Conservation (phyloP, 768 basidiomycete species). For the Psilocybe azurescens region DNA sequence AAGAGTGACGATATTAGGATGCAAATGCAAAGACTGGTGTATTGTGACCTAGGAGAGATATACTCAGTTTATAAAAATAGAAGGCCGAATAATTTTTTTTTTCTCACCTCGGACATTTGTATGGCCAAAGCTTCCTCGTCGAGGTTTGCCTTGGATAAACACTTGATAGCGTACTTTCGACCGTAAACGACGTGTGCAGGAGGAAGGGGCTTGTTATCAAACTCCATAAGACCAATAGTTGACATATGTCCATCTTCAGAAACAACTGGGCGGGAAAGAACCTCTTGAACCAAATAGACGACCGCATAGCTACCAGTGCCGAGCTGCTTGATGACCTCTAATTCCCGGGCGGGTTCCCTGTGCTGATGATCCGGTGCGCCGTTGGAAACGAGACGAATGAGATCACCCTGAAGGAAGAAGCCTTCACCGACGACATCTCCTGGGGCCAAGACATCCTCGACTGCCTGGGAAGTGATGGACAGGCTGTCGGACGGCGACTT, state of each 20-base stretch:
- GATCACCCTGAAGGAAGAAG: conserved; percentile 67
- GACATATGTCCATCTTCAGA: conserved; percentile 65
- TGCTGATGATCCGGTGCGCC: conserved; percentile 37
- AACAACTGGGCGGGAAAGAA: conserved; percentile 51
- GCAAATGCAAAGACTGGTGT: conserved; percentile 89
- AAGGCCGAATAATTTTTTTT: conserved; percentile 14
- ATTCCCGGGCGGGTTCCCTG: conserved; percentile 62
- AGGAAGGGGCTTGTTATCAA: conserved; percentile 43
- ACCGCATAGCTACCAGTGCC: conserved; percentile 93
- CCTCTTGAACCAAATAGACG: conserved; percentile 89
- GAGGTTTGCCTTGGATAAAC: conserved; percentile 92
- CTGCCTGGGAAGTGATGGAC: conserved; percentile 42
- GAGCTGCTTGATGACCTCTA: conserved; percentile 85
- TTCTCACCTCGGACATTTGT: conserved; percentile 86
- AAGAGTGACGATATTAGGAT: conserved; percentile 94
- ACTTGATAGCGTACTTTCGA: conserved; percentile 93
- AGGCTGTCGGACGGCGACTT: conserved; percentile 24
- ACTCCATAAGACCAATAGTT: conserved; percentile 58
- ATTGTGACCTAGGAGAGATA: conserved; percentile 72
- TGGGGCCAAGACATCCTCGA: conserved; percentile 69
- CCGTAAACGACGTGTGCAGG: conserved; percentile 61
- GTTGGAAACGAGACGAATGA: conserved; percentile 61
- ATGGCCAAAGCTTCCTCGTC: conserved; percentile 85
- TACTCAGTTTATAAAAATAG: conserved; percentile 17
- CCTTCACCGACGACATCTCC: conserved; percentile 81